Evolutionary conservation across 108 stramenopile genomes (phyloP).

Genomic region (Discostella pseudostelligera): DNA sequence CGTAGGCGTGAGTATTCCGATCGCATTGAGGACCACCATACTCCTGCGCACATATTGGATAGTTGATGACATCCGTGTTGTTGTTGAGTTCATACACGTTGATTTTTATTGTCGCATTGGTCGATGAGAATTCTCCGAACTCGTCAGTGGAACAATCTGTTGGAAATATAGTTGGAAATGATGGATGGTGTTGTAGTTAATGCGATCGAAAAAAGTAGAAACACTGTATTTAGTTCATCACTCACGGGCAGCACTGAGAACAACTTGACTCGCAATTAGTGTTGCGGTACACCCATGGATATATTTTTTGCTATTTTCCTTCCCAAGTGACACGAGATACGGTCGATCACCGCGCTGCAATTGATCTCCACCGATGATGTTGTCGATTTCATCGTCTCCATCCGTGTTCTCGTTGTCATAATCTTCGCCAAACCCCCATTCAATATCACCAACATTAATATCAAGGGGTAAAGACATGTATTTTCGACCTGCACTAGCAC

Average conservation of each 20-base stretch:
- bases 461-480: too few species aligned
- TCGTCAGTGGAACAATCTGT: background rate
- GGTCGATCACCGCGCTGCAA: background rate
- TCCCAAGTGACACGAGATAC: background rate
- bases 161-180: background rate
- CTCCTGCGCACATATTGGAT: background rate
- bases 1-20: background rate
- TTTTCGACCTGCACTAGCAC: too few species aligned
- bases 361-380: slow-evolving; percentile 5
- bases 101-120: background rate
- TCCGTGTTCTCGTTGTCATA: too few species aligned
- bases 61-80: background rate
- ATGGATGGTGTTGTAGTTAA: background rate
- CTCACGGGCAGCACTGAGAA: background rate
- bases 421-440: too few species aligned
- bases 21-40: background rate
- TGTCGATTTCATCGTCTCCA: background rate
- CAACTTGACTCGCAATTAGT: background rate
- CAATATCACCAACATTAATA: too few species aligned
- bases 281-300: background rate
- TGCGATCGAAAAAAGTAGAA: background rate
- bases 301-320: background rate
- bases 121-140: background rate
- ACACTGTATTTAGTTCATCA: background rate
- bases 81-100: background rate